phyloP scores from a whole-genome alignment of 2,329 filamentous ascomycete species.

The Ophiostoma sp. region DNA sequence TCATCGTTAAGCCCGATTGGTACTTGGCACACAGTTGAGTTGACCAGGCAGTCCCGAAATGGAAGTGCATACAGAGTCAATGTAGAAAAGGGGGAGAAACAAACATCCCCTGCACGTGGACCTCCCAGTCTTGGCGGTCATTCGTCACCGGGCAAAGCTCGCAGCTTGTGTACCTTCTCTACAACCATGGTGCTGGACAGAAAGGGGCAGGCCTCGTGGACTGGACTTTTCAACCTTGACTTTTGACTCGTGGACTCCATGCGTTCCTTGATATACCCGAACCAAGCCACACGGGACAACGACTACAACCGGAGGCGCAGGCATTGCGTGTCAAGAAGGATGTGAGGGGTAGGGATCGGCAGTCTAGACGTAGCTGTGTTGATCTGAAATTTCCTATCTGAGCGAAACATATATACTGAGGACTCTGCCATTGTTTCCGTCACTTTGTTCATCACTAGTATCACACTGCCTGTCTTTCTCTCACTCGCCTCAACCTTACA shows the following conservation, averaged over 20 bases:
- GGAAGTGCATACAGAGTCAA: neutral
- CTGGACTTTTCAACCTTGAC: neutral
- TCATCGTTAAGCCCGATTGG: neutral
- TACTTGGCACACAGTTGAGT: neutral
- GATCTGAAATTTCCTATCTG: neutral
- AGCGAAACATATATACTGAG: neutral
- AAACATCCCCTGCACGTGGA: neutral
- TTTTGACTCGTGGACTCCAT: neutral
- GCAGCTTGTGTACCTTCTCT: no score
- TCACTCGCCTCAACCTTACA: neutral
- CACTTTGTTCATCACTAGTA: neutral
- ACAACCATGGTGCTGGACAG: neutral
- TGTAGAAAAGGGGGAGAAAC: neutral
- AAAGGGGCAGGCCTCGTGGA: neutral
- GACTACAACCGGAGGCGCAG: neutral
- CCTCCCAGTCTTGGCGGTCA: neutral
- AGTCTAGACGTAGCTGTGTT: neutral
- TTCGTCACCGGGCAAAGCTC: neutral
- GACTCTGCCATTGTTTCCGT: neutral
- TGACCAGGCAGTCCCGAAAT: neutral
- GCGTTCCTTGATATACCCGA: neutral
- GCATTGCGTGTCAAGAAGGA: neutral
- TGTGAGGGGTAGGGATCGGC: neutral
- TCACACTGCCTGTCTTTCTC: neutral
- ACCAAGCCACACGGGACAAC: constrained; percentile 1